A percentile compares a stretch with the other conserved stretches of the same genome.
Conservation (phyloP, 345 rosid species). For the Conringia planisiliqua region DNA sequence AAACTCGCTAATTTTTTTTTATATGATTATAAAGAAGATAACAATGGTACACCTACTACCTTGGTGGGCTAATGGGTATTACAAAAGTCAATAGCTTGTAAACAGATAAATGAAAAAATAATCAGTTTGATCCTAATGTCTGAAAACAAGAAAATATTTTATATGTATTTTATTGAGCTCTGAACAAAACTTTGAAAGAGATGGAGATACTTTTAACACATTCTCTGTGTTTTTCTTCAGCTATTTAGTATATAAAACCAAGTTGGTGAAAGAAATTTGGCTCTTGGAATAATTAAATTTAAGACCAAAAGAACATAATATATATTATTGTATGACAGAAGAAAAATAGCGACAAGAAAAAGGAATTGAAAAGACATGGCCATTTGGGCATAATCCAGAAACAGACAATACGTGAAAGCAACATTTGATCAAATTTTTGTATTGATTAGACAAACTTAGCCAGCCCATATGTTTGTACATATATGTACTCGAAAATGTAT, state of each 20-base stretch:
- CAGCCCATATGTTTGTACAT: constrained; percentile 25
- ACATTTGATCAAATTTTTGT: constrained; percentile 14
- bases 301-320: constrained; percentile 17
- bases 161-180: neutral
- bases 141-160: neutral
- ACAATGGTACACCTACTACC: constrained; percentile 8
- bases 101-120: neutral
- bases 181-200: constrained; percentile 23
- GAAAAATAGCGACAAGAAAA: constrained; percentile 9
- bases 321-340: constrained; percentile 11
- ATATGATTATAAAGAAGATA: neutral
- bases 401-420: constrained; percentile 36
- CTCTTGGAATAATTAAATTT: constrained; percentile 18
- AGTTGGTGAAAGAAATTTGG: constrained; percentile 34
- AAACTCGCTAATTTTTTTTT: neutral
- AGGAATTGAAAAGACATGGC: constrained; percentile 13
- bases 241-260: neutral
- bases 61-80: constrained; percentile 11
- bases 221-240: constrained; percentile 11
- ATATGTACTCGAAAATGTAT: constrained; percentile 2
- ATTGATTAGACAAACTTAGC: constrained; percentile 6
- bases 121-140: constrained; percentile 1
- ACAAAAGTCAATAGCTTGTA: constrained; percentile 26
- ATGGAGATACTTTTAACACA: constrained; percentile 12
- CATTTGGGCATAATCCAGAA: constrained; percentile 22